Evolutionary conservation across 805 yeast genomes (phyloP).

Genomic region (Blastobotrys mokoenaii): DNA sequence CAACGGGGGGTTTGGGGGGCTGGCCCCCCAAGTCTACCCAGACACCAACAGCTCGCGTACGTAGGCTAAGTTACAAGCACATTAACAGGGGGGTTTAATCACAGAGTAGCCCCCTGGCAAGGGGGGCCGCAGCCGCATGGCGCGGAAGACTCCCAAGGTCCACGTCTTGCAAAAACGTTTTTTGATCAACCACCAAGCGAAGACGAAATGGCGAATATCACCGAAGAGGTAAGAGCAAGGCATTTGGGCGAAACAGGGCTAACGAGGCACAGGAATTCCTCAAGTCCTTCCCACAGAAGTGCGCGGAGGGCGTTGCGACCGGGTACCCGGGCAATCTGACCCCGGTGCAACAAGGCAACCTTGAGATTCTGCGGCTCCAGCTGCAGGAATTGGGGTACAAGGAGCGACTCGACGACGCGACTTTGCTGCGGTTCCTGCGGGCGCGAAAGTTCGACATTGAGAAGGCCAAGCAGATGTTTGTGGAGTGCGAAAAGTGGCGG

Average conservation of each 20-base stretch:
- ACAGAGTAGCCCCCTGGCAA: too few relatives aligned
- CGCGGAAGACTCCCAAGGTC: too few relatives aligned
- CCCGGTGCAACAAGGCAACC: constrained; percentile 51
- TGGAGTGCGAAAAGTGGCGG: constrained; percentile 88
- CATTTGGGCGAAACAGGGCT: neutral
- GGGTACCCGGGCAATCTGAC: constrained; percentile 82
- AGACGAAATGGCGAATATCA: neutral
- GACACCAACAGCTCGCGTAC: too few relatives aligned
- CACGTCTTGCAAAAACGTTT: neutral
- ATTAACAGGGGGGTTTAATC: too few relatives aligned
- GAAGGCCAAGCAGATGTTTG: constrained; percentile 75
- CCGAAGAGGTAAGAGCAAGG: neutral
- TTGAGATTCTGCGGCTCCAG: constrained; percentile 49
- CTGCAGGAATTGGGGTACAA: constrained; percentile 58
- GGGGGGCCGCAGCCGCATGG: too few relatives aligned
- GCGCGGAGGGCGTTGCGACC: constrained; percentile 52
- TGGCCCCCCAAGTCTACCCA: too few relatives aligned
- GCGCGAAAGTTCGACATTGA: constrained; percentile 89
- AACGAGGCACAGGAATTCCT: constrained; percentile 3
- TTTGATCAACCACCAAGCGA: neutral
- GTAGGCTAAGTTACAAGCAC: too few relatives aligned
- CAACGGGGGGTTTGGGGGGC: too few relatives aligned
- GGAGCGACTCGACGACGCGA: constrained; percentile 81
- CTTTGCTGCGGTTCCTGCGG: constrained; percentile 73
- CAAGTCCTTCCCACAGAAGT: constrained; percentile 62